These are phyloP conservation scores for Trichoderma cornu-damae DNA, from an alignment of 2,329 filamentous ascomycete species.

Conservation along the genomic window DNA sequence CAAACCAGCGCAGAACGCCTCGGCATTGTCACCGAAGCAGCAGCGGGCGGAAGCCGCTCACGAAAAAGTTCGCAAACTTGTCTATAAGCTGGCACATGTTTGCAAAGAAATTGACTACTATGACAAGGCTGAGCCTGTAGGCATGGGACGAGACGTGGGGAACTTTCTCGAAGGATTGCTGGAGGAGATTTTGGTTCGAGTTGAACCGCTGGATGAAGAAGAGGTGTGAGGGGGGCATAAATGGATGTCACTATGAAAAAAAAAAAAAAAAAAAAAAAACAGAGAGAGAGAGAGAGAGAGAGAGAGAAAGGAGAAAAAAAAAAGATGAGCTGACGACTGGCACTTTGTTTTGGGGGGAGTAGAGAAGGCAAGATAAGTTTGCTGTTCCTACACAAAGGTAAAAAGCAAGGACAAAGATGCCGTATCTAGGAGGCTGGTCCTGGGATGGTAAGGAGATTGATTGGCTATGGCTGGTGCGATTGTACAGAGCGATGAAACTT, in stretches of 20 bases:
- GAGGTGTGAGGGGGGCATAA: conserved; percentile 32
- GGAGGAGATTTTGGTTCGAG: conserved; percentile 87
- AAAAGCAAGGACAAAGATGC: neutral
- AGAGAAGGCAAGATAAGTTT: neutral
- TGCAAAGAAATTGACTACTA: conserved; percentile 88
- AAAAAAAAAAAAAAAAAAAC: too few species aligned
- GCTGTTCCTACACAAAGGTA: neutral
- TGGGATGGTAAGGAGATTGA: neutral
- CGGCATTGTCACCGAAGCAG: conserved; percentile 53
- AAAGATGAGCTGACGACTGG: conserved; percentile 3
- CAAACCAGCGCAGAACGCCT: conserved; percentile 36
- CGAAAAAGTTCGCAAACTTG: conserved; percentile 73
- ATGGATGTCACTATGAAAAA: neutral
- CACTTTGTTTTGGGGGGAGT: neutral
- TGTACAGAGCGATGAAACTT: conserved; percentile 8
- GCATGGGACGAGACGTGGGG: conserved; percentile 86
- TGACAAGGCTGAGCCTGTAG: conserved; percentile 80
- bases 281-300: too few species aligned
- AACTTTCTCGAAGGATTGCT: conserved; percentile 87
- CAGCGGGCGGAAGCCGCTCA: conserved; percentile 68
- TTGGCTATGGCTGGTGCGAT: neutral
- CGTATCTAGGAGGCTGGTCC: neutral
- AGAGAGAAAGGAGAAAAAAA: too few species aligned
- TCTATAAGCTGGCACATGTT: conserved; percentile 74
- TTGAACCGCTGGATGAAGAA: conserved; percentile 81